Evolutionary conservation across 768 basidiomycete genomes (phyloP).

Genomic region (Hericium alpestre): DNA sequence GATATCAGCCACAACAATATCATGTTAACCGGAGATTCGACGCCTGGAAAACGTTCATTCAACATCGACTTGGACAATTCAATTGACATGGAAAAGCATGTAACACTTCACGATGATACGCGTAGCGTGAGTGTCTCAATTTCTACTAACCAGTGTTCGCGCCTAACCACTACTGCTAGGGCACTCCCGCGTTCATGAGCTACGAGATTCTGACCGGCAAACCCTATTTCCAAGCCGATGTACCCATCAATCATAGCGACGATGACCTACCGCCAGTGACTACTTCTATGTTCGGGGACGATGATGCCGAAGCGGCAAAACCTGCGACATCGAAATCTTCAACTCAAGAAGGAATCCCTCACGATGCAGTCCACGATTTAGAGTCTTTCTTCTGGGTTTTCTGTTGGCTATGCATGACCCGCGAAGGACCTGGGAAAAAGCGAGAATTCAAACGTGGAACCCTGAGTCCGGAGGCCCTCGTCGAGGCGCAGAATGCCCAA

Average conservation of each 20-base stretch:
- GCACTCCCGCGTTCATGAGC: constrained; percentile 1
- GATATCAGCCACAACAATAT: neutral
- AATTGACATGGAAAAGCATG: neutral
- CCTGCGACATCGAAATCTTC: too few species aligned
- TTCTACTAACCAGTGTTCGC: neutral
- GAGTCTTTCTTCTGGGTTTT: neutral
- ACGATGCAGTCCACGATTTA: neutral
- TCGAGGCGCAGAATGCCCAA: too few species aligned
- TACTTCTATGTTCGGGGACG: too few species aligned
- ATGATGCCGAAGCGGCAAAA: too few species aligned
- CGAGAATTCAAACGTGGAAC: too few species aligned
- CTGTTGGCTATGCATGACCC: neutral
- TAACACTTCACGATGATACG: neutral
- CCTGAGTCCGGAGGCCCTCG: too few species aligned
- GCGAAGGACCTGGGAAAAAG: too few species aligned
- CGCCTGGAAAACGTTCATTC: neutral
- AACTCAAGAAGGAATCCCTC: neutral
- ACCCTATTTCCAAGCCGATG: too few species aligned
- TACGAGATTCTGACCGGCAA: neutral
- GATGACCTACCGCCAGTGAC: too few species aligned
- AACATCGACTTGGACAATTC: neutral
- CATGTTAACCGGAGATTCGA: neutral
- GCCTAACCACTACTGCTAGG: too few species aligned
- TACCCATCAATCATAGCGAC: too few species aligned
- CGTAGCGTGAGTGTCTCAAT: neutral